Base-by-base conservation (phyloP, 2,329 filamentous ascomycete genomes). In the Arthrobotrys sinensis region DNA sequence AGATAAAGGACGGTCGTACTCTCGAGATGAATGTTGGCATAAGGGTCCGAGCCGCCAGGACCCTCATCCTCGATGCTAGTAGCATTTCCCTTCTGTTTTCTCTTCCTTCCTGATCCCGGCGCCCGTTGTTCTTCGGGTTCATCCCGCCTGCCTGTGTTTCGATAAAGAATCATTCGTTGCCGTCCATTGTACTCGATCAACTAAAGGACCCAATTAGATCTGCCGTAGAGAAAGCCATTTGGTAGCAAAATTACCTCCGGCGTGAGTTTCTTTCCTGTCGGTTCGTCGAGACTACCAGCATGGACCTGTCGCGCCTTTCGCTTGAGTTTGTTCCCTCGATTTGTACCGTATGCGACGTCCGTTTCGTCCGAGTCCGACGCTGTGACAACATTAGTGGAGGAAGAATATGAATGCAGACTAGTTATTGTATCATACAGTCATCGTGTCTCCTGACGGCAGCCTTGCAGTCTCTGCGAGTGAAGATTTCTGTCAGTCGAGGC, bases 301-400 rank as follows among this genome's bases (percentile, higher is more conserved):
- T 89, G 90, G 53, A 92, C 88, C 83, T 92, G 92, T 81, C 90
- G 88, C 52, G 92, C 90, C 81, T 90, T 88, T 84, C 90, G 92
- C 86, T 94, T 93, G 53, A 95, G 87, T 83, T 94, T 95, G 84
- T 93, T 90, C 79, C 91, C 92, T 82, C 92, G 90, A 84, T 94
- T 94, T 72, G 90, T 91, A 81, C 88, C 89, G 81, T 88, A 87
- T 77, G 90, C 88, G 81, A 93, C 90, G 68, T 90, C 88, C 24
- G 80, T 80, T 77, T 90, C 90, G 84, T 95, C 93, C 75, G 91
- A 93, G 83, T 94, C 92, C 81, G 91, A 93, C 79, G 93, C 92
- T 94, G 45, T 19, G 19, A 63, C 40, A 45, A 48, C 4, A 45
- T 28, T 32, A 60, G 36, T 19, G 28, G 21, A 32, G 24, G 34